Conservation (phyloP, 306 rosid genomes). For the Medicago arabica region DNA sequence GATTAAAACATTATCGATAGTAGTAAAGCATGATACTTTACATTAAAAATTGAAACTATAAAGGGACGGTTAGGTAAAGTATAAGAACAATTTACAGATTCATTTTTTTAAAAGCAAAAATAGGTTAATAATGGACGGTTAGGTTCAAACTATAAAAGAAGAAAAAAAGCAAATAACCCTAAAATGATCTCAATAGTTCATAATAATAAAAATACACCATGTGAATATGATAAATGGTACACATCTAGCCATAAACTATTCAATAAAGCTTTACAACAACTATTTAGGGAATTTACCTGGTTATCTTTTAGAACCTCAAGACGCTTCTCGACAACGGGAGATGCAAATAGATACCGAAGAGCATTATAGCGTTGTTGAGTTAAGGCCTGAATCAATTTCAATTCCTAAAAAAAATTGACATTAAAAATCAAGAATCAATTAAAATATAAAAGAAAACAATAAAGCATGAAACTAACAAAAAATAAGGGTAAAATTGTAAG, state of each 20-base stretch:
- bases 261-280: too few species aligned
- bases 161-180: background rate
- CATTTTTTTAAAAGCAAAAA: background rate
- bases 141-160: background rate
- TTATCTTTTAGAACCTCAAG: constrained; percentile 72
- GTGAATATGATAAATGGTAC: too few species aligned
- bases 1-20: background rate
- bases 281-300: constrained; percentile 48
- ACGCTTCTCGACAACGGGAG: constrained; percentile 64
- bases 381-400: too few species aligned
- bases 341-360: too few species aligned
- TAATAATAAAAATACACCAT: too few species aligned
- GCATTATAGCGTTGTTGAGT: too few species aligned
- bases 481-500: too few species aligned
- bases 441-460: background rate
- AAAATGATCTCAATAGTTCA: background rate
- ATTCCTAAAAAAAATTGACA: background rate
- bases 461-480: background rate
- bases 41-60: too few species aligned
- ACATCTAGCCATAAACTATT: too few species aligned
- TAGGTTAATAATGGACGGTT: too few species aligned
- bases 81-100: background rate
- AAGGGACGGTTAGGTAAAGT: too few species aligned
- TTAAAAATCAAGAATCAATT: background rate
- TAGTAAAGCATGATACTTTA: background rate